These are phyloP conservation scores for Trypanosoma avium DNA, from an alignment of 208 protist genomes.

Conservation along the genomic window DNA sequence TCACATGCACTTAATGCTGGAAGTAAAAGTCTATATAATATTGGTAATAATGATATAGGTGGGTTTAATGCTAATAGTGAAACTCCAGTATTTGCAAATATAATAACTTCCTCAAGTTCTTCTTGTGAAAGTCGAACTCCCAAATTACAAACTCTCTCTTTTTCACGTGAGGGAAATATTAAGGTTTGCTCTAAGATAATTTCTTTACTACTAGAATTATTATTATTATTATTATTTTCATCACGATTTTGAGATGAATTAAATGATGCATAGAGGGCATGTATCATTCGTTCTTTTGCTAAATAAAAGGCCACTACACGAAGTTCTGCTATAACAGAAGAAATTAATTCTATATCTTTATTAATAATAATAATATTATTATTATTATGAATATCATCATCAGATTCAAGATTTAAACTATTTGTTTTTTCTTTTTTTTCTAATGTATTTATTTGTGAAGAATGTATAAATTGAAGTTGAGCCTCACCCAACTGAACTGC, in stretches of 20 bases:
- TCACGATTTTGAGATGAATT: conserved; percentile 6
- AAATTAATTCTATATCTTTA: conserved; percentile 2
- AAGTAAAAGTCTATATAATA: conserved; percentile 45
- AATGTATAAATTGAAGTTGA: not conserved
- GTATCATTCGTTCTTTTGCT: conserved; percentile 5
- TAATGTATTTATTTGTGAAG: too few species aligned
- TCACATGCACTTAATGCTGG: conserved; percentile 49
- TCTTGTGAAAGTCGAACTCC: conserved; percentile 30
- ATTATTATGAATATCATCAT: too few species aligned
- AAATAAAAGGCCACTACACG: conserved; percentile 21
- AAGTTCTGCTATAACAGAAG: conserved; percentile 17
- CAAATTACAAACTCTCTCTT: conserved; percentile 34
- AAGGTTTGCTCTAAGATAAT: not conserved
- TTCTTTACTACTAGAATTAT: not conserved
- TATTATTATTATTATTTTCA: not conserved
- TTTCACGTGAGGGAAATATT: conserved; percentile 4
- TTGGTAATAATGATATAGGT: conserved; percentile 8
- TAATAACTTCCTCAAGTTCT: conserved; percentile 32
- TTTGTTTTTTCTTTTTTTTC: too few species aligned
- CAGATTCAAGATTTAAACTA: too few species aligned
- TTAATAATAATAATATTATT: not conserved
- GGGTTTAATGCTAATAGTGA: conserved; percentile 33
- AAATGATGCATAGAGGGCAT: conserved; percentile 8
- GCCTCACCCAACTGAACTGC: conserved; percentile 13
- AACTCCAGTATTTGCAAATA: conserved; percentile 34